phyloP scores from a whole-genome alignment of 768 basidiomycete species.

The Glaciozyma antarctica region DNA sequence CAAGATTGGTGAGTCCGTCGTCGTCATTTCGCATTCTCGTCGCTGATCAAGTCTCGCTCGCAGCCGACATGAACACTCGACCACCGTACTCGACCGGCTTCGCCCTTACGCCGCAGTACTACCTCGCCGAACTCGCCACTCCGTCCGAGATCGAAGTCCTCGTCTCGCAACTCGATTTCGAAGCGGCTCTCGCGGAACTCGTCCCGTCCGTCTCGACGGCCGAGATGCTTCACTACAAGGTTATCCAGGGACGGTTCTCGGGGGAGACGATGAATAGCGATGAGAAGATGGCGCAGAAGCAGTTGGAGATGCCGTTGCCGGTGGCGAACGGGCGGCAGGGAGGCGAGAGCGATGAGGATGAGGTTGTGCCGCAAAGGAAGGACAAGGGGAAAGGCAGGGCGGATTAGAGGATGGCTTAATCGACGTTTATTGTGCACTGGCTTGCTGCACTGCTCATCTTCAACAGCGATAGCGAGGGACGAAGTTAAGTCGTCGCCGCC shows the following conservation, averaged over 20 bases:
- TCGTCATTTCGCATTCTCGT: neutral
- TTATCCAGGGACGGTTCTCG: conserved; percentile 62
- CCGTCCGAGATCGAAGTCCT: conserved; percentile 60
- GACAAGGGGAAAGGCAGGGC: too few species aligned
- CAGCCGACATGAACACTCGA: conserved; percentile 45
- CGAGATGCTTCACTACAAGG: conserved; percentile 75
- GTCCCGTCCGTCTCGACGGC: conserved; percentile 71
- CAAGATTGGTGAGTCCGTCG: conserved; percentile 52
- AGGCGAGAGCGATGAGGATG: too few species aligned
- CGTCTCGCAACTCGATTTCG: conserved; percentile 69
- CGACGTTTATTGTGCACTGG: too few species aligned
- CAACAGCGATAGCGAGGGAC: too few species aligned
- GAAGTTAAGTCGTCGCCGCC: too few species aligned
- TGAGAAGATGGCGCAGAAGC: conserved; percentile 20
- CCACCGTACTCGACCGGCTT: conserved; percentile 43
- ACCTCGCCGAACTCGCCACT: conserved; percentile 69
- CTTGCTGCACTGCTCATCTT: too few species aligned
- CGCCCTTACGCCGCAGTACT: conserved; percentile 76
- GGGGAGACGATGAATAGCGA: conserved; percentile 33
- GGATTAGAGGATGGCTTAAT: too few species aligned
- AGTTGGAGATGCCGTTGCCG: too few species aligned
- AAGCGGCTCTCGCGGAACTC: conserved; percentile 57
- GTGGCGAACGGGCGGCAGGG: too few species aligned
- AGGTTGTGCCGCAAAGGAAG: too few species aligned
- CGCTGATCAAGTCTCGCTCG: neutral